Evolutionary conservation across 225 moss, liverwort and hornwort genomes (phyloP).

Genomic region (Anthoceros angustus): DNA sequence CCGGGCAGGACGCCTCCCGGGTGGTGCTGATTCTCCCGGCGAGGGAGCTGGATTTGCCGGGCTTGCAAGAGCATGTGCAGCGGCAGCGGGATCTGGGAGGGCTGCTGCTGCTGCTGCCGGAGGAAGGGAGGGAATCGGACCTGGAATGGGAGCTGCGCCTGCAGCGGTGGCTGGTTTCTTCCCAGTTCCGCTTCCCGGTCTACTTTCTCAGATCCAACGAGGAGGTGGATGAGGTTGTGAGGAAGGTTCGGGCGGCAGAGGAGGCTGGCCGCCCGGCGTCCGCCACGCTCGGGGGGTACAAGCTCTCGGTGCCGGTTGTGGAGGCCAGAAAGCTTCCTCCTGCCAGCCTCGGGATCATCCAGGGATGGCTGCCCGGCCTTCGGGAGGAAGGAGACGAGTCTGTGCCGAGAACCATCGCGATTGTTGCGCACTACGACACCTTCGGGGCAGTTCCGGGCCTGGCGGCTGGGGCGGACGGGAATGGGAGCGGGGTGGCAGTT

Average conservation of each 20-base stretch:
- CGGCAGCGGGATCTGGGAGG: conserved; percentile 68
- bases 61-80: conserved; percentile 58
- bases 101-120: conserved; percentile 73
- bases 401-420: conserved; percentile 76
- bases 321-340: conserved; percentile 72
- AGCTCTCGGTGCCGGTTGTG: conserved; percentile 54
- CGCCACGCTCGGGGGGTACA: conserved; percentile 90
- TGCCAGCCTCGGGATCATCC: conserved; percentile 51
- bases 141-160: not conserved
- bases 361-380: conserved; percentile 89
- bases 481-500: conserved; percentile 69
- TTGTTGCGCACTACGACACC: conserved; percentile 93
- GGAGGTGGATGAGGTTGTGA: conserved; percentile 29
- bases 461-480: conserved; percentile 69
- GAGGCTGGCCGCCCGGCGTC: conserved; percentile 89
- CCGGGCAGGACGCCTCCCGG: conserved; percentile 72
- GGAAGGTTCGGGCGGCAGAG: conserved; percentile 65
- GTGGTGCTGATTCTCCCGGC: conserved; percentile 76
- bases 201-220: conserved; percentile 80
- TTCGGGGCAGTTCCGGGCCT: conserved; percentile 97
- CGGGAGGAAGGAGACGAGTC: conserved; percentile 68
- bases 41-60: conserved; percentile 4
- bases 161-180: conserved; percentile 4
- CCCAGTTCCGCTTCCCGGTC: conserved; percentile 71
- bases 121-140: conserved; percentile 24